Conservation (phyloP, 495 filamentous ascomycete genomes). For the Penicillium cosmopolitanum region DNA sequence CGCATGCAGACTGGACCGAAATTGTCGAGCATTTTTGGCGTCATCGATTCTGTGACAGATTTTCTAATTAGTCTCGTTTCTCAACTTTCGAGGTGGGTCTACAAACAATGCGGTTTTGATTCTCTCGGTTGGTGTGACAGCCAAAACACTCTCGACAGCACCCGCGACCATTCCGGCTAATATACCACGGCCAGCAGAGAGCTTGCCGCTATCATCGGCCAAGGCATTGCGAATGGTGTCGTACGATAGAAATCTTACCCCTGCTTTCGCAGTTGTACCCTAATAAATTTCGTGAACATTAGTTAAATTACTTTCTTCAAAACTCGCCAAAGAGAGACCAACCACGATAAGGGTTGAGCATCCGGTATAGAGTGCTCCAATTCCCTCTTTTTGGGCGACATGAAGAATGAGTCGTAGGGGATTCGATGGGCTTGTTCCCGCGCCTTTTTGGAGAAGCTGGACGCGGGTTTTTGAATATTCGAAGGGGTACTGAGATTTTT, state of each 20-base stretch:
- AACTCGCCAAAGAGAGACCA: neutral
- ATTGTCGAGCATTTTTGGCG: constrained; percentile 54
- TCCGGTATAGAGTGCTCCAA: constrained; percentile 64
- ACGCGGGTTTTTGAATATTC: constrained; percentile 70
- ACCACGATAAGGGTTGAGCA: constrained; percentile 62
- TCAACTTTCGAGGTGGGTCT: no score
- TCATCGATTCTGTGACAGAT: constrained; percentile 59
- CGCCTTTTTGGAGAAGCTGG: constrained; percentile 55
- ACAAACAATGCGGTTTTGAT: constrained; percentile 66
- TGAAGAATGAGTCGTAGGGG: constrained; percentile 56
- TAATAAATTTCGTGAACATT: neutral
- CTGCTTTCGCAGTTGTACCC: constrained; percentile 67
- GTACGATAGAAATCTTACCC: constrained; percentile 66
- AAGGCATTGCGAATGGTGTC: constrained; percentile 63
- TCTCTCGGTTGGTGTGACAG: constrained; percentile 68
- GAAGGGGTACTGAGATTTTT: constrained; percentile 57
- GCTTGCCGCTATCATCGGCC: constrained; percentile 57
- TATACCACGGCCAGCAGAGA: constrained; percentile 60
- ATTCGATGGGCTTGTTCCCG: constrained; percentile 48
- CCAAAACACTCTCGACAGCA: constrained; percentile 58
- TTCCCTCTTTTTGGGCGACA: constrained; percentile 57
- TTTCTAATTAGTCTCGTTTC: no score
- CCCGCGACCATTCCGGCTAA: constrained; percentile 65
- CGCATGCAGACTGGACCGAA: constrained; percentile 55
- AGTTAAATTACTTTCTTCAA: no score